Percentiles rank a stretch among this genome's conserved stretches.
These are phyloP conservation scores for Elsinoe batatas DNA, from an alignment of 2,329 filamentous ascomycete genomes.

Conservation along the genomic window DNA sequence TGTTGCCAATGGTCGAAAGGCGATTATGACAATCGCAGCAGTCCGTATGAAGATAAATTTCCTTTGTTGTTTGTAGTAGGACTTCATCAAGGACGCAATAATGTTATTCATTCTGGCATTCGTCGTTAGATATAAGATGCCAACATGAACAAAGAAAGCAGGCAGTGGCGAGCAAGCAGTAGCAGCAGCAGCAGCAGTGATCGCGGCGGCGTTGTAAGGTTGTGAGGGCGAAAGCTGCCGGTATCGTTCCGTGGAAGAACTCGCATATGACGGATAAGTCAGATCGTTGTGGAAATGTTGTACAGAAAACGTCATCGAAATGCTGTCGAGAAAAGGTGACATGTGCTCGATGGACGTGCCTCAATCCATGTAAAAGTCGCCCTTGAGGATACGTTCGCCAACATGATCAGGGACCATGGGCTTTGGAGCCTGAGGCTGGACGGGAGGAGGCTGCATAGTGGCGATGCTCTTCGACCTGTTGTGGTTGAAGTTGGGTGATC, in stretches of 20 bases:
- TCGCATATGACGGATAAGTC: no score
- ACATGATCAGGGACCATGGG: conserved; percentile 65
- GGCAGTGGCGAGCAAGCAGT: not conserved
- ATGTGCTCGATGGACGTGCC: not conserved
- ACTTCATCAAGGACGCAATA: not conserved
- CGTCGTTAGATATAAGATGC: not conserved
- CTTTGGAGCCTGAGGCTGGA: conserved; percentile 49
- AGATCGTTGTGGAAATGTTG: not conserved
- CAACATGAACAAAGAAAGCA: not conserved
- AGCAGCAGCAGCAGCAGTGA: not conserved
- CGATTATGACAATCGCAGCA: no score
- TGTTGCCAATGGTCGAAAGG: not conserved
- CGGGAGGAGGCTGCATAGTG: conserved; percentile 45
- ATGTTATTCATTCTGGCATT: not conserved
- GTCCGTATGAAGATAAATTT: no score
- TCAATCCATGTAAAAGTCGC: conserved; percentile 95
- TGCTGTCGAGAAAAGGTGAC: not conserved
- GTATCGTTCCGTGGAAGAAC: not conserved
- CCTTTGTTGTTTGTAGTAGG: no score
- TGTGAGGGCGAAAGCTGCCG: not conserved
- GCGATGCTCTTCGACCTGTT: conserved; percentile 61
- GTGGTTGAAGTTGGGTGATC: conserved; percentile 37
- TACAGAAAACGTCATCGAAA: not conserved
- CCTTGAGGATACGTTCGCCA: conserved; percentile 93
- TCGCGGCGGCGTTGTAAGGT: not conserved